Evolutionary conservation across 345 rosid genomes (phyloP), one percentile per base, ranked within the genome.

Genomic region (Moricandia arvensis): DNA sequence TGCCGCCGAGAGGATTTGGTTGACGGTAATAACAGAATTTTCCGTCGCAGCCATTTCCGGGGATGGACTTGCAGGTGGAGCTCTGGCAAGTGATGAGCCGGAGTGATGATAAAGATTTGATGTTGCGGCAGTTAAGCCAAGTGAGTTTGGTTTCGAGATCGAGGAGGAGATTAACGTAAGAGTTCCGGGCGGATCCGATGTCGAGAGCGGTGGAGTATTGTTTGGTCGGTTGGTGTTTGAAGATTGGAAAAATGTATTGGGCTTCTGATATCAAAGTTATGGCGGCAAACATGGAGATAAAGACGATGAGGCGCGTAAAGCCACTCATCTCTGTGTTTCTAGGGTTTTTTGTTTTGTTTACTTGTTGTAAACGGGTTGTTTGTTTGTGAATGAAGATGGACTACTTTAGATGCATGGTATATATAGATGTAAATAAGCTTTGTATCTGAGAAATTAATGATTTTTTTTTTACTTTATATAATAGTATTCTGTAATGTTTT

Each of bases 131-230:
- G 69, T 75, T 33, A 8, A 67, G 38, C 79, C 79, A 75, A 4
- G 73, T 63, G 49, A 68, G 54, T 49, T 60, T 29, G 37, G 68
- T 69, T 47, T 58, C 79, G 31, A 75, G 55, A 35, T 75, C 69
- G 24, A 75, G 74, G 74, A 75, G 59, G 63, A 75, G 63, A 55
- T 68, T 75, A 0, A 75, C 21, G 16, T 68, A 73, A 53, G 79
- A 33, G 7, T 60, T 59, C 0, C 21, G 33, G 26, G 84, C 60
- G 21, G 85, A 63, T 3, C 86, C 82, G 21, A 78, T 51, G 16
- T 73, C 29, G 30, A 84, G 12, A 13, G 75, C 58, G 70, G 89
- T 79, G 68, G 68, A 73, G 65, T 80, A 79, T 59, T 83, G 89
- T 15, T 67, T 82, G 26, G 85, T 73, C 18, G 76, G 6, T 3